Conservation (phyloP, 352 stramenopile genomes). For the Phytophthora ramorum region DNA sequence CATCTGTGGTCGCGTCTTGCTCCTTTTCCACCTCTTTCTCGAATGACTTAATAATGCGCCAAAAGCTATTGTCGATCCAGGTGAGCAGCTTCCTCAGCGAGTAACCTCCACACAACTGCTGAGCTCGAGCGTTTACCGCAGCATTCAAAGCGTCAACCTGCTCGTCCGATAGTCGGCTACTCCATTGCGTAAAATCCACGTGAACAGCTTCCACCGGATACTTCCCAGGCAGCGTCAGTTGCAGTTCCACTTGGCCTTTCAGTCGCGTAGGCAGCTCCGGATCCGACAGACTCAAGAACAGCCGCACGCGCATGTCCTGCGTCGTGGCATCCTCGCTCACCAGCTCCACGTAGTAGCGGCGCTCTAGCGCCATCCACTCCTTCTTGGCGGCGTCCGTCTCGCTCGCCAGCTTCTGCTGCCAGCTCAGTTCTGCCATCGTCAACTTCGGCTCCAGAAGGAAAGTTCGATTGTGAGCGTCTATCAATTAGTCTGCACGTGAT, state of each 20-base stretch:
- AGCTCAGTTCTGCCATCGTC: conserved; percentile 28
- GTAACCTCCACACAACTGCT: conserved; percentile 53
- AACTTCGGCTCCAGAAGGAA: background rate
- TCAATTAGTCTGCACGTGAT: conserved; percentile 7
- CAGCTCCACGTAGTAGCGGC: conserved; percentile 63
- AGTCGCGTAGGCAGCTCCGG: conserved; percentile 62
- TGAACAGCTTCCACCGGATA: conserved; percentile 58
- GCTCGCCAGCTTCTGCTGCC: conserved; percentile 39
- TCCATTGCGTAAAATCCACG: conserved; percentile 67
- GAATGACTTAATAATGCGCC: conserved; percentile 39
- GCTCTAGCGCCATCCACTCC: conserved; percentile 73
- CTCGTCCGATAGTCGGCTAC: conserved; percentile 41
- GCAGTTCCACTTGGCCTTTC: conserved; percentile 63
- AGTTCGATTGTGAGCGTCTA: conserved; percentile 8
- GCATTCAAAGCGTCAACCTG: conserved; percentile 47
- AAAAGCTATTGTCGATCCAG: conserved; percentile 88
- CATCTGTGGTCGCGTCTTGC: background rate
- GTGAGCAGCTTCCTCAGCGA: conserved; percentile 77
- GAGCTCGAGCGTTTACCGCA: conserved; percentile 46
- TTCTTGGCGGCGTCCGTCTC: conserved; percentile 47
- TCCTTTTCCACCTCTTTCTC: conserved; percentile 12
- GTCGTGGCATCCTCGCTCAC: conserved; percentile 23
- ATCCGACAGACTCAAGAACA: conserved; percentile 74
- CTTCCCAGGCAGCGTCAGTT: conserved; percentile 51
- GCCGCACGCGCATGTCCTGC: conserved; percentile 19